Conservation (phyloP, 345 rosid genomes). For the Physaria fendleri region DNA sequence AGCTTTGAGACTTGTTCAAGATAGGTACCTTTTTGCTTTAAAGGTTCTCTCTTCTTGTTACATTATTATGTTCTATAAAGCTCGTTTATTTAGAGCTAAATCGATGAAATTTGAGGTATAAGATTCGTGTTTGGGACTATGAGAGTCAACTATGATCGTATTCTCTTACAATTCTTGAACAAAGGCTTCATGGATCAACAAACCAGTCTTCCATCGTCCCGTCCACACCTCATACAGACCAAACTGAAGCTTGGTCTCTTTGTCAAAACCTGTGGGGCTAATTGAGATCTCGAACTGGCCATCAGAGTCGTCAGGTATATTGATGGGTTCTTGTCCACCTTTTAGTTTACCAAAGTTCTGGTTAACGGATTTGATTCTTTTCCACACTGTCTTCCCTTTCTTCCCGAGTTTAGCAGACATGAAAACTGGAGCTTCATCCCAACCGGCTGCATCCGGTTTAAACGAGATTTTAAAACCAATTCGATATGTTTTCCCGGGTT, state of each 20-base stretch:
- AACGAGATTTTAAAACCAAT: slow-evolving; percentile 34
- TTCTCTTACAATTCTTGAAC: slow-evolving; percentile 16
- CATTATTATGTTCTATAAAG: background rate
- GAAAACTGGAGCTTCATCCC: slow-evolving; percentile 40
- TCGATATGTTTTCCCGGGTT: slow-evolving; percentile 7
- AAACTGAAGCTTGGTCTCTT: slow-evolving; percentile 33
- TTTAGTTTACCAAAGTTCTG: slow-evolving; percentile 13
- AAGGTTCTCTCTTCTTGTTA: background rate
- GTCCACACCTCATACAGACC: slow-evolving; percentile 74
- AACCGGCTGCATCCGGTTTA: slow-evolving; percentile 38
- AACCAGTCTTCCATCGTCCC: slow-evolving; percentile 59
- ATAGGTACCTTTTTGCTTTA: background rate
- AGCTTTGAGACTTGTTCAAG: slow-evolving; percentile 37
- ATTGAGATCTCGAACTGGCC: slow-evolving; percentile 12
- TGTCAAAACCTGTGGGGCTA: background rate
- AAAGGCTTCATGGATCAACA: slow-evolving; percentile 39
- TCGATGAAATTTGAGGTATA: background rate
- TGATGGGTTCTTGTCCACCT: background rate
- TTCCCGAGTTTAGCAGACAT: slow-evolving; percentile 55
- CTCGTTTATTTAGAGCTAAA: background rate
- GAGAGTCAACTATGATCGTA: background rate
- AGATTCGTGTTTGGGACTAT: background rate
- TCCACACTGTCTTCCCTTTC: slow-evolving; percentile 36
- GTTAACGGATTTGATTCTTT: slow-evolving; percentile 16
- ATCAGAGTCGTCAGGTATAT: background rate